Percentiles rank a stretch among this genome's conserved stretches.
Conservation (phyloP, 2,329 filamentous ascomycete genomes). For the Amauroascus verrucosus region DNA sequence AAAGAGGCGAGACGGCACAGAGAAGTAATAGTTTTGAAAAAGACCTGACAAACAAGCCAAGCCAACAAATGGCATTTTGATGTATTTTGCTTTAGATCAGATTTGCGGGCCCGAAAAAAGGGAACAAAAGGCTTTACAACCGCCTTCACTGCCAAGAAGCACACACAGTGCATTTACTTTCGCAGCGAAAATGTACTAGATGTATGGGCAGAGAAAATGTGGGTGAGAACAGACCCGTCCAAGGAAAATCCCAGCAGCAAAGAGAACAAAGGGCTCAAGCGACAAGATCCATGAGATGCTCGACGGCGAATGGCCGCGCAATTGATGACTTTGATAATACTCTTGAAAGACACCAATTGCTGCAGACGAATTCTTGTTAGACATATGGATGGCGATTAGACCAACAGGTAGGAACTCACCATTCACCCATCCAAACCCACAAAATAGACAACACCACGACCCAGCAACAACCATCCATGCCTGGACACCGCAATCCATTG, state of each 20-base stretch:
- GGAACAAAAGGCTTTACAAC: no score
- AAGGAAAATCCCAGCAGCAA: constrained; percentile 21
- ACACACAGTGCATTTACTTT: no score
- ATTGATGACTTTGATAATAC: constrained; percentile 2
- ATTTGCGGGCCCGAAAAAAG: no score
- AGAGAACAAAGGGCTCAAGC: constrained; percentile 43
- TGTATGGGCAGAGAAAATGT: no score
- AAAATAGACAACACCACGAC: constrained; percentile 39
- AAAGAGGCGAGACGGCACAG: neutral
- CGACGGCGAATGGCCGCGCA: constrained; percentile 30
- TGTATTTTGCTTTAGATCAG: no score
- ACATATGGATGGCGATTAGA: neutral
- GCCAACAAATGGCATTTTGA: no score
- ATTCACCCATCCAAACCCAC: constrained; percentile 44
- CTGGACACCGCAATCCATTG: neutral
- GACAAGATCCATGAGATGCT: constrained; percentile 45
- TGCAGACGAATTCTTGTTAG: neutral
- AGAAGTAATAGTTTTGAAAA: no score
- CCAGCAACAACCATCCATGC: constrained; percentile 41
- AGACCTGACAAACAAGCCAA: no score
- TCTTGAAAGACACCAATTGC: constrained; percentile 1
- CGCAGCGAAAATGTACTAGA: no score
- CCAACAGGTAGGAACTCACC: constrained; percentile 24
- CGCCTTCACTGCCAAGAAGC: no score
- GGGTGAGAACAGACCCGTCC: no score